Conservation (phyloP, 345 rosid genomes). For the thale cress (Arabidopsis thaliana) region TAIR10.1 NC_003071.7:6792001-6792500, state of each 20-base stretch:
- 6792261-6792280: no score
- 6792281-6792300: no score
- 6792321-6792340: no score
- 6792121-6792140: not conserved
- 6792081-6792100: not conserved
- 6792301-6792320: no score
- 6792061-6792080: slow-evolving; percentile 5
- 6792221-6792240: no score
- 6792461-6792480: not conserved
- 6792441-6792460: not conserved
- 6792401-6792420: no score
- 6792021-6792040: not conserved
- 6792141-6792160: not conserved
- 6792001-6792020: not conserved
- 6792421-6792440: not conserved
- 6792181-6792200: no score
- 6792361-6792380: no score
- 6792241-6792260: no score
- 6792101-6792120: not conserved
- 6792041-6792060: slow-evolving; percentile 5
- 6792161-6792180: not conserved
- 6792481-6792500: not conserved
- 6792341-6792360: no score
- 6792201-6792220: no score
- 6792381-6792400: no score